Evolutionary conservation across 768 basidiomycete genomes (phyloP), one percentile per base, ranked within the genome.

Genomic region (Russula virescens): DNA sequence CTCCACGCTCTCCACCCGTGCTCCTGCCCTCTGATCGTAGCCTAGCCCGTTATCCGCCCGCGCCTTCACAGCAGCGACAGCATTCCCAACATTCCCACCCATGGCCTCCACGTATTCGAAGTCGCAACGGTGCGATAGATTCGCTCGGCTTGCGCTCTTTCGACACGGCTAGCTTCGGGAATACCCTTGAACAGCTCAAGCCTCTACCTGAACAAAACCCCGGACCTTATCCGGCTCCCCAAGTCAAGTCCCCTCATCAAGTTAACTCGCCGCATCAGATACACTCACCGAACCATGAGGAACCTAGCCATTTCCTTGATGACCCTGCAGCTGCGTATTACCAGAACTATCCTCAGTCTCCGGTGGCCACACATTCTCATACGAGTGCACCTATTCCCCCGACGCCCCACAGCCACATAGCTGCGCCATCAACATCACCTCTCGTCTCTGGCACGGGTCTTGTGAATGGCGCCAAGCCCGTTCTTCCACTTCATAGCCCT

Each of bases 321-420:
- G 85, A 88, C 67, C 75, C 85, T 0, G 78, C 82, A 0, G 80
- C 80, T 0, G 75, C 82, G 16, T 87, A 85, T 71, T 75, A 87
- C 43, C 83, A 83, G 59, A 71, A 80, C 0, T 87, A 85, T 68
- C 75, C 83, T 23, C 80, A 79, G 28, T 80, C 83, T 1, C 77
- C 81, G 6, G 51, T 58, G 57, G 45, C 57, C 10, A 58, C 60
- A 23, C 65, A 68, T 49, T 52, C 65, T 3, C 83, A 89, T 0
- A 88, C 88, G 0, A 82, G 84, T 61, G 89, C 88, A 0, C 90
- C 90, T 19, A 80, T 91, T 46, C 89, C 90, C 0, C 89, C 90
- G 0, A 91, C 90, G 0, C 89, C 88, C 3, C 87, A 88, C 58
- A 86, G 82, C 53, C 85, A 88, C 62, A 88, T 87, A 0, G 82